These are phyloP conservation scores for Corylus americana DNA, from an alignment of 306 rosid genomes.

Conservation along the genomic window DNA sequence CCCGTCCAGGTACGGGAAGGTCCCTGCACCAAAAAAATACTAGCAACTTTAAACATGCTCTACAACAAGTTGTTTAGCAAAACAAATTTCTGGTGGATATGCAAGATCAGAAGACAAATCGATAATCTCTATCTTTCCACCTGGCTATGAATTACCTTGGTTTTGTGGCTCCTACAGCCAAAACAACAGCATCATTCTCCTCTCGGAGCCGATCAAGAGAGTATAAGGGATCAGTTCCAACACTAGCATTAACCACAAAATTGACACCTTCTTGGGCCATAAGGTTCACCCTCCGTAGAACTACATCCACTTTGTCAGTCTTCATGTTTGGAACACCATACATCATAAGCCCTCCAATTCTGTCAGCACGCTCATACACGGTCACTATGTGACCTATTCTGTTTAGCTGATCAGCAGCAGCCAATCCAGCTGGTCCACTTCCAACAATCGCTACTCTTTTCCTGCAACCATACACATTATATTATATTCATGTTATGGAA, in stretches of 20 bases:
- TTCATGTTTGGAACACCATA: slow-evolving; percentile 99
- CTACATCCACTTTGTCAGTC: slow-evolving; percentile 69
- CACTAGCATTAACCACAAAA: slow-evolving; percentile 81
- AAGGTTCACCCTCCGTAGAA: slow-evolving; percentile 88
- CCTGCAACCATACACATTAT: slow-evolving; percentile 42
- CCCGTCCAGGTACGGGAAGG: slow-evolving; percentile 95
- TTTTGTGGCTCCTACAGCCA: slow-evolving; percentile 95
- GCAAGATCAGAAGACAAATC: background rate
- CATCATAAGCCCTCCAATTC: slow-evolving; percentile 96
- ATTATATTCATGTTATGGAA: background rate
- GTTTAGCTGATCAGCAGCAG: slow-evolving; percentile 97
- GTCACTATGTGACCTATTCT: slow-evolving; percentile 83
- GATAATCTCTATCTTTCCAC: background rate
- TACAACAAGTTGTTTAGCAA: background rate
- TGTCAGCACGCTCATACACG: slow-evolving; percentile 60
- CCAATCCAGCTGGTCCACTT: slow-evolving; percentile 97
- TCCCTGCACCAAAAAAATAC: slow-evolving; percentile 54
- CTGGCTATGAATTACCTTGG: slow-evolving; percentile 63
- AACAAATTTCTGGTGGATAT: background rate
- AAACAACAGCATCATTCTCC: slow-evolving; percentile 78
- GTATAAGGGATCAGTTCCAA: slow-evolving; percentile 72
- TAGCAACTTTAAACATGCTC: slow-evolving; percentile 3
- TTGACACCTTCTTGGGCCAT: slow-evolving; percentile 84
- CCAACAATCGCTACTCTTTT: slow-evolving; percentile 87
- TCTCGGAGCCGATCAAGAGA: slow-evolving; percentile 69